A percentile compares a stretch with the other conserved stretches of the same genome.
These are phyloP conservation scores for Trichophaea hybrida DNA, from an alignment of 2,329 filamentous ascomycete genomes.

Conservation along the genomic window DNA sequence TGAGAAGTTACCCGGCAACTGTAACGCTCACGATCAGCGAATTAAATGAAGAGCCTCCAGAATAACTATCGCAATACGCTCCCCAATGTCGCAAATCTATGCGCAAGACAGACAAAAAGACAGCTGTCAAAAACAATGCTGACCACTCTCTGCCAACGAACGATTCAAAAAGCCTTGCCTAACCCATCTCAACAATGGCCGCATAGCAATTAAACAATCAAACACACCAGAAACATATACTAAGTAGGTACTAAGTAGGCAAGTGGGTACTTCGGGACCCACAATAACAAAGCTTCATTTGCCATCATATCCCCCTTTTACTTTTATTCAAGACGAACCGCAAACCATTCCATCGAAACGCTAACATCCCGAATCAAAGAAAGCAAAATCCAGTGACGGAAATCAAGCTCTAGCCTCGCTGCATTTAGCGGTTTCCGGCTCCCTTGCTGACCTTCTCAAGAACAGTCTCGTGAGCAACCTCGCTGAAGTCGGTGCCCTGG, in stretches of 20 bases:
- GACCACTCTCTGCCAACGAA: background rate
- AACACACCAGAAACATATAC: background rate
- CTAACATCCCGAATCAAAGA: conserved; percentile 4
- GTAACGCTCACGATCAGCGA: background rate
- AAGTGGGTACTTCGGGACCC: background rate
- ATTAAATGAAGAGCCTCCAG: background rate
- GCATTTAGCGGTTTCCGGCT: background rate
- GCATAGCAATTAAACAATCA: background rate
- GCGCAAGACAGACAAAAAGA: background rate
- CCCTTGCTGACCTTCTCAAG: conserved; percentile 41
- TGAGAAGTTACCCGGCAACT: background rate
- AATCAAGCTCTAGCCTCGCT: background rate
- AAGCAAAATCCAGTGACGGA: background rate
- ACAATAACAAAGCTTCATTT: conserved; percentile 5
- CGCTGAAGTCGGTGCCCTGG: conserved; percentile 71
- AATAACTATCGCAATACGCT: background rate
- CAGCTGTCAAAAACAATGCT: background rate
- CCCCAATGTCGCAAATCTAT: background rate
- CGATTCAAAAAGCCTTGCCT: background rate
- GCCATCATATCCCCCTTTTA: conserved; percentile 7
- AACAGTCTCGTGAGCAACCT: conserved; percentile 64
- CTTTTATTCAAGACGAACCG: conserved; percentile 5
- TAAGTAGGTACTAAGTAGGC: background rate
- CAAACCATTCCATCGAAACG: background rate
- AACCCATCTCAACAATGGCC: background rate